Percentiles rank a stretch among this genome's conserved stretches.
Evolutionary conservation across 2,329 filamentous ascomycete species (phyloP).

Genomic region (Zarea fungicola): DNA sequence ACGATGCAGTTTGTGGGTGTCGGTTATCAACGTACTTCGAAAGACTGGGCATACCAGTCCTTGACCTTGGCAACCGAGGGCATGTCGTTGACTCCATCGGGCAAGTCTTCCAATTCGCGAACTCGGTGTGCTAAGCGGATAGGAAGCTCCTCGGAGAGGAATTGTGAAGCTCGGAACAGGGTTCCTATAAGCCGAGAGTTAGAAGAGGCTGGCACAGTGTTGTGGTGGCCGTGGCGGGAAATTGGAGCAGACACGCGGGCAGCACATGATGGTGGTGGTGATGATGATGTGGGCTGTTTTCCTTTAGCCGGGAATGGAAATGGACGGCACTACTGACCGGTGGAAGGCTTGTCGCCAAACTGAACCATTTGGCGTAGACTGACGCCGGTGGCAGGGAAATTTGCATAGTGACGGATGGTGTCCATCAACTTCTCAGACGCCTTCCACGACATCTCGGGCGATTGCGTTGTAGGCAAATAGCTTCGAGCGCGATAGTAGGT

Average conservation of each 20-base stretch:
- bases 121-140: slow-evolving; percentile 95
- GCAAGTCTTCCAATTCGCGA: slow-evolving; percentile 84
- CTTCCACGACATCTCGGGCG: slow-evolving; percentile 78
- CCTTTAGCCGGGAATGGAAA: no score
- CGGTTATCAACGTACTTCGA: slow-evolving; percentile 64
- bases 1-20: not conserved
- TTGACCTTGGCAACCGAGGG: slow-evolving; percentile 90
- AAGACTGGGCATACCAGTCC: slow-evolving; percentile 99
- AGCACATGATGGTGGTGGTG: not conserved
- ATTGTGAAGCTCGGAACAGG: slow-evolving; percentile 94
- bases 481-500: slow-evolving; percentile 10
- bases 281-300: no score
- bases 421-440: slow-evolving; percentile 87
- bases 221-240: not conserved
- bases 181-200: slow-evolving; percentile 57
- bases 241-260: slow-evolving; percentile 1
- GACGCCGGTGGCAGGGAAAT: slow-evolving; percentile 92
- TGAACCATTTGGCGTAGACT: slow-evolving; percentile 99
- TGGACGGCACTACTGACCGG: slow-evolving; percentile 52
- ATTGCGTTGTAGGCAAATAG: slow-evolving; percentile 6
- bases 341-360: slow-evolving; percentile 90
- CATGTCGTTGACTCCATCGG: slow-evolving; percentile 97
- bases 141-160: slow-evolving; percentile 94
- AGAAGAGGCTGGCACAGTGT: not conserved
- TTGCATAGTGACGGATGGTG: slow-evolving; percentile 94